Evolutionary conservation across 1,139 yeast species (phyloP), one percentile per base, ranked within the genome.

Genomic region (Candida sojae): DNA sequence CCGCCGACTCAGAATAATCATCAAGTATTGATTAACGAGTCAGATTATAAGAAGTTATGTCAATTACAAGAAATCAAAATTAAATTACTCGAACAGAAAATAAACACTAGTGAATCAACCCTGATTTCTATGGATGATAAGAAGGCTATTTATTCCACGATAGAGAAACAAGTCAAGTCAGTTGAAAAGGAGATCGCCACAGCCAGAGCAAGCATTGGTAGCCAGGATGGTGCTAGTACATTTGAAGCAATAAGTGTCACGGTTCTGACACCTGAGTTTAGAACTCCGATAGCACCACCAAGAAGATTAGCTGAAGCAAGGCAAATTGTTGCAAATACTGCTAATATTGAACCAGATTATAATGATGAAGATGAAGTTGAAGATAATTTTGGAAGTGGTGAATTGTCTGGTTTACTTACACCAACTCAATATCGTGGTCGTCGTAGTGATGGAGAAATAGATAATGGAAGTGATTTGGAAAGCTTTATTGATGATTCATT

Each of bases 321-420:
- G 25, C 43, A 48, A 32, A 36, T 48, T 34, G 48, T 44, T 12
- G 62, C 55, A 28, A 60, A 55, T 25, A 48, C 45, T 21, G 32
- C 13, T 3, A 21, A 21, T 25, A 13, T 6, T 5, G 11, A 9
- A 21, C 35, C 25, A 11, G 33, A 28, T 26, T 28, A 30, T 9
- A 36, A 36, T 26, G 39, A 42, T 11, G 38, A 29, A 40, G 29
- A 41, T 13, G 73, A 69, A 8, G 58, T 54, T 5, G 79, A 74
- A 48, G 79, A 75, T 49, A 64, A 73, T 39, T 73, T 75, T 52
- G 80, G 79, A 2, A 71, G 66, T 21, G 61, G 61, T 9, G 61
- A 67, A 45, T 64, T 73, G 75, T 75, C 66, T 41, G 79, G 80
- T 0, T 59, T 66, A 35, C 56, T 53, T 51, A 72, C 76, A 1